phyloP scores from a whole-genome alignment of 768 basidiomycete genomes.

The Leccinellum albellum region DNA sequence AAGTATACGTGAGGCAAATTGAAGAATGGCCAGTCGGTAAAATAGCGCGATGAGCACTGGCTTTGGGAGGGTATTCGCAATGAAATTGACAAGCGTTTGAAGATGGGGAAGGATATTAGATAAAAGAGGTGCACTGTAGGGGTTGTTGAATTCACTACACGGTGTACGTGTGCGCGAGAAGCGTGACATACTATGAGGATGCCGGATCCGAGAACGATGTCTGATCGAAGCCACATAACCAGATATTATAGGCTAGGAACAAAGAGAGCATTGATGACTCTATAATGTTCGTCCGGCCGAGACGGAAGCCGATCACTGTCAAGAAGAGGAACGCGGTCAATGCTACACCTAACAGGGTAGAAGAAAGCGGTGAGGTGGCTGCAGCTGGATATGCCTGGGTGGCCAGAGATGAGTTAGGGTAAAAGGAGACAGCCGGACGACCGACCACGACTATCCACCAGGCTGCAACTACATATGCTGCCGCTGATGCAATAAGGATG shows the following conservation, averaged over 20 bases:
- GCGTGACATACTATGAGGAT: constrained; percentile 64
- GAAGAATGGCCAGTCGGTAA: constrained; percentile 77
- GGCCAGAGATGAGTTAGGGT: constrained; percentile 10
- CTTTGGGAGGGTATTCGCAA: constrained; percentile 81
- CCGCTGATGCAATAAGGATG: constrained; percentile 71
- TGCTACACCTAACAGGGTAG: constrained; percentile 84
- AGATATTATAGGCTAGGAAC: constrained; percentile 87
- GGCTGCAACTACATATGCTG: constrained; percentile 75
- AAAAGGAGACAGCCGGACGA: constrained; percentile 15
- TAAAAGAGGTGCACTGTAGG: constrained; percentile 62
- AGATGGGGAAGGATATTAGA: constrained; percentile 80
- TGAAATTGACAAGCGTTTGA: constrained; percentile 74
- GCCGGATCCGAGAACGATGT: constrained; percentile 69
- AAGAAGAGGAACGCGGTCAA: constrained; percentile 87
- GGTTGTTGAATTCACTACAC: constrained; percentile 6
- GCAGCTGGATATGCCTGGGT: constrained; percentile 75
- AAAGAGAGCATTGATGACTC: constrained; percentile 86
- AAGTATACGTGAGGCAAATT: constrained; percentile 76
- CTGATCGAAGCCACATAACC: constrained; percentile 82
- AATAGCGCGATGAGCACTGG: constrained; percentile 76
- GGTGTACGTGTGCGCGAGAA: neutral
- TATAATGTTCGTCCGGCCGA: constrained; percentile 87
- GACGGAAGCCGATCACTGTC: constrained; percentile 84
- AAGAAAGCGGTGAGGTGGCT: constrained; percentile 79
- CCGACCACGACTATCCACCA: constrained; percentile 84